Base-by-base conservation (phyloP, 1,284 basidiomycete species). In the Cutaneotrichosporon cavernicola region DNA sequence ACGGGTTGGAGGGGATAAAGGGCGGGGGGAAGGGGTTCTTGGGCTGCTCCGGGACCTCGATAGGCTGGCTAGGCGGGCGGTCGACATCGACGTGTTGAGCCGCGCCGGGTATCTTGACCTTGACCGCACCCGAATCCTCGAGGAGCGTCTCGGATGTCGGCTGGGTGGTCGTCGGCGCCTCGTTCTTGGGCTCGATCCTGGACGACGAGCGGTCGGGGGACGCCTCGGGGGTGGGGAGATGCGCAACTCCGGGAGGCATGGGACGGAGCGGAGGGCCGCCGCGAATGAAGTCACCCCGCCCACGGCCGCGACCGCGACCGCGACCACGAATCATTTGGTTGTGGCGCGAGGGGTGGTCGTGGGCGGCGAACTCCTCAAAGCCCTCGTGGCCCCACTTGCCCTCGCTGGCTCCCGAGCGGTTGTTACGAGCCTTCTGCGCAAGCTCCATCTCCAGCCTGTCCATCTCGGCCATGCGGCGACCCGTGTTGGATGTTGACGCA, bases 331-430 rank as follows among this genome's bases (percentile, higher is more conserved):
- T 13, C 2, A 47, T 34, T 13, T 64, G 66, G 55, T 63, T 61
- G 22, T 36, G 32, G 46, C 66, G 64, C 61, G 61, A 56, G 13
- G 56, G 43, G 14, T 66, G 60, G 38, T 69, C 62, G 11, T 58
- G 56, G 8, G 59, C 49, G 5, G 55, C 62, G 16, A 71, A 64
- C 56, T 72, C 70, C 47, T 75, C 75, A 58, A 70, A 78, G 7
- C 68, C 75, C 53, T 78, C 75, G 59, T 78, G 76, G 22, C 76
- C 76, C 76, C 75, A 78, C 50, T 70, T 73, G 47, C 56, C 61
- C 14, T 61, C 60, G 52, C 14, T 46, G 22, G 13, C 32, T 10
- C 30, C 38, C 11, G 11, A 11, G 31, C 40, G 57, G 13, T 43
- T 30, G 16, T 34, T 34, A 13, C 30, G 47, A 4, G 50, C 58